Evolutionary conservation across 108 stramenopile species (phyloP).

Genomic region (Aurantiochytrium sp.): DNA sequence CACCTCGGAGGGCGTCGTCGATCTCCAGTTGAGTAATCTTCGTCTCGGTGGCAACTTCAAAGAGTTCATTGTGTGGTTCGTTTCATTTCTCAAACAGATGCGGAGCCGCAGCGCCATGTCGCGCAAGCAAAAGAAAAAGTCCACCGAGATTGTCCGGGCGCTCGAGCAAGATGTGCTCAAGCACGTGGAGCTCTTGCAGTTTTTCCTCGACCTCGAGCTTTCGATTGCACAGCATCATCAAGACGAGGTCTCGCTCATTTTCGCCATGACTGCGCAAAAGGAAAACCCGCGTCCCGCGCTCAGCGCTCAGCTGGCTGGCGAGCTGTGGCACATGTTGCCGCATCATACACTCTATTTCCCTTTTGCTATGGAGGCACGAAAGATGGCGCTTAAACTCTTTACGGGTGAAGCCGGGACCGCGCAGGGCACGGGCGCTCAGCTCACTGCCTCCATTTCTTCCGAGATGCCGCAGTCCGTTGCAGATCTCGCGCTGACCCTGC

Average conservation of each 20-base stretch:
- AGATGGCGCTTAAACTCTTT: background rate
- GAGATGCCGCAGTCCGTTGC: background rate
- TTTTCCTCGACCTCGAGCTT: background rate
- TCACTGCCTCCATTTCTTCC: background rate
- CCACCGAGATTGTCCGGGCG: background rate
- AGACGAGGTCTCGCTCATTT: background rate
- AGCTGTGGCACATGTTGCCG: background rate
- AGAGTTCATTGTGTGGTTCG: background rate
- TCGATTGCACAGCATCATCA: background rate
- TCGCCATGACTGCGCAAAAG: background rate
- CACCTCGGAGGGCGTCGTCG: background rate
- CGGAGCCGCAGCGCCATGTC: slow-evolving; percentile 3
- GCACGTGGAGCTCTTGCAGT: slow-evolving; percentile 10
- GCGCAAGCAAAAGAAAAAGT: background rate
- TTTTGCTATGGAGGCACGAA: background rate
- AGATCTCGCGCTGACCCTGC: background rate
- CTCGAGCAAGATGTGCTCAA: background rate
- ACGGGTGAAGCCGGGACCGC: background rate
- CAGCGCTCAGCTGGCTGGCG: background rate
- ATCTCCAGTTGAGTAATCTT: background rate
- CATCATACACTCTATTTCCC: background rate
- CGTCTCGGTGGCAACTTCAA: background rate
- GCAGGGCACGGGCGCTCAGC: background rate
- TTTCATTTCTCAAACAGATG: background rate
- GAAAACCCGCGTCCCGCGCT: slow-evolving; percentile 10